Conservation (phyloP, 257 asterid species). For the Ballota nigra region DNA sequence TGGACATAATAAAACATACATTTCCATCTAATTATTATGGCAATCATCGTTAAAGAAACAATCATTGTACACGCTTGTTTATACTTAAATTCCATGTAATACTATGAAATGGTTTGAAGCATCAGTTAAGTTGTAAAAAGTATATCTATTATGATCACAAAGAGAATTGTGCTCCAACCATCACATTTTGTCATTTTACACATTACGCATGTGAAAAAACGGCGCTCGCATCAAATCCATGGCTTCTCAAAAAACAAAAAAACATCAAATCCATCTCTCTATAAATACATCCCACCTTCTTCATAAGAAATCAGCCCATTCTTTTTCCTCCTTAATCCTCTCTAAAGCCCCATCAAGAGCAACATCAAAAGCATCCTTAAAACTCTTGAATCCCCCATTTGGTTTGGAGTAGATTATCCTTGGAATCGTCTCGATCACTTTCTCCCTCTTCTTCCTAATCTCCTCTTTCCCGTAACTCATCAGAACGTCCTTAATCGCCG, state of each 20-base stretch:
- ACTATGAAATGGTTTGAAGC: neutral
- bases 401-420: conserved; percentile 62
- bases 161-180: conserved; percentile 1
- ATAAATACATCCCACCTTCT: neutral
- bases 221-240: neutral
- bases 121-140: neutral
- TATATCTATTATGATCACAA: neutral
- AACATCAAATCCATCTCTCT: neutral
- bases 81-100: neutral
- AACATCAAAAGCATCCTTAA: conserved; percentile 81
- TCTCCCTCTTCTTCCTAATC: conserved; percentile 65
- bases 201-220: neutral
- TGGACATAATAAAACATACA: too few relatives aligned
- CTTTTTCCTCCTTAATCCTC: conserved; percentile 73
- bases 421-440: conserved; percentile 73
- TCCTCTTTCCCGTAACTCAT: conserved; percentile 47
- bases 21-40: too few relatives aligned
- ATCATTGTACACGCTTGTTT: neutral
- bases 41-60: neutral
- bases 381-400: conserved; percentile 37
- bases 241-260: too few relatives aligned
- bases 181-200: conserved; percentile 3
- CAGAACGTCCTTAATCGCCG: conserved; percentile 51
- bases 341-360: conserved; percentile 81
- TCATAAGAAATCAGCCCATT: conserved; percentile 62